phyloP scores from a whole-genome alignment of 768 basidiomycete species.

The Phanerodontia chrysosporium region DNA sequence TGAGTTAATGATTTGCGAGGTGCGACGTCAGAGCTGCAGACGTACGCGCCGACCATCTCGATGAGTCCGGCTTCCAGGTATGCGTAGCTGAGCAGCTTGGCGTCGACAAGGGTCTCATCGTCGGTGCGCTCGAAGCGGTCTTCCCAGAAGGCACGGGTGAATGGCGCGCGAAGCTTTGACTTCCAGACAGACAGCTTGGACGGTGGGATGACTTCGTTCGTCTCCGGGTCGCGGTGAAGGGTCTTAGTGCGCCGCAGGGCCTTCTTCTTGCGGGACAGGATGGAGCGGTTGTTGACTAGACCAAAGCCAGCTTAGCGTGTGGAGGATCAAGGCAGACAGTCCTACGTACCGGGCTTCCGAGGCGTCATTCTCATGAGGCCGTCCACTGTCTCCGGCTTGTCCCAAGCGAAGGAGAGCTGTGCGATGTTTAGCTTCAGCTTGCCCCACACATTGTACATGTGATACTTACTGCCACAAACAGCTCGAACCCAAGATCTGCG shows the following conservation, averaged over 20 bases:
- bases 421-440: background rate
- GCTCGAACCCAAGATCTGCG: constrained; percentile 67
- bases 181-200: constrained; percentile 36
- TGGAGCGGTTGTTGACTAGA: constrained; percentile 54
- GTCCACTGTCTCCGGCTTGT: constrained; percentile 59
- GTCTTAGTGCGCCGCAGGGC: constrained; percentile 57
- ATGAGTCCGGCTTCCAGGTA: constrained; percentile 65
- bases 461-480: constrained; percentile 54
- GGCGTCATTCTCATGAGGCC: constrained; percentile 65
- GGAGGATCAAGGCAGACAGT: background rate
- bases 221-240: constrained; percentile 49
- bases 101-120: constrained; percentile 57
- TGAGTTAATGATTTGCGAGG: background rate
- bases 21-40: constrained; percentile 5
- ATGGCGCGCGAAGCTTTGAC: constrained; percentile 43
- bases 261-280: constrained; percentile 47
- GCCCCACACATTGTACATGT: background rate
- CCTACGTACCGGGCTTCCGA: constrained; percentile 52
- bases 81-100: constrained; percentile 58
- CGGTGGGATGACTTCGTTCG: constrained; percentile 38
- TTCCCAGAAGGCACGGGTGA: constrained; percentile 57
- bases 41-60: constrained; percentile 53
- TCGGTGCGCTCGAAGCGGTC: constrained; percentile 50
- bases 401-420: constrained; percentile 67
- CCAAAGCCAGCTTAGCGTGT: background rate